phyloP scores from a whole-genome alignment of 805 yeast species.

The Kodamaea kaohsiungensis region DNA sequence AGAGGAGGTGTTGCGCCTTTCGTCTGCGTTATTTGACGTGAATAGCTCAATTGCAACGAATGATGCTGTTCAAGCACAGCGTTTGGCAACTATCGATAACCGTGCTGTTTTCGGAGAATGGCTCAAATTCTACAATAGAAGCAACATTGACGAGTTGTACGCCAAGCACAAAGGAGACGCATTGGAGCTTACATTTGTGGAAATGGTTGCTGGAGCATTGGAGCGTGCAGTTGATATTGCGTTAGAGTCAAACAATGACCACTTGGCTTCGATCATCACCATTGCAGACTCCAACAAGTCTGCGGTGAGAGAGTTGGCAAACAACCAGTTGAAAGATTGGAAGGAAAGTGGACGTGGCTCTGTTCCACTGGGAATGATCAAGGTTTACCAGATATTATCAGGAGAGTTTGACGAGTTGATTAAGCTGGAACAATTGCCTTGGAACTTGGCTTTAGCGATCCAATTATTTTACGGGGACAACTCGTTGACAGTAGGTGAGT shows the following conservation, averaged over 20 bases:
- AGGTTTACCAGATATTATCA: conserved; percentile 64
- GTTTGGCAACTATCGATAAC: conserved; percentile 27
- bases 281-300: conserved; percentile 71
- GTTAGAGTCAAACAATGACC: conserved; percentile 59
- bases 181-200: conserved; percentile 52
- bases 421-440: conserved; percentile 48
- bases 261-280: conserved; percentile 69
- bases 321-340: conserved; percentile 70
- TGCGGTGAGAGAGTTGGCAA: conserved; percentile 55
- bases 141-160: conserved; percentile 30
- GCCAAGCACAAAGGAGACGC: conserved; percentile 31
- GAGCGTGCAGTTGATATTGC: conserved; percentile 65
- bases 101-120: conserved; percentile 54
- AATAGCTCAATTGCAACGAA: conserved; percentile 5
- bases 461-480: conserved; percentile 62
- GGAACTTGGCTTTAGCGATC: conserved; percentile 65
- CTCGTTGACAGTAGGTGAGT: conserved; percentile 2
- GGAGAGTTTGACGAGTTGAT: conserved; percentile 46
- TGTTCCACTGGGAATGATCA: conserved; percentile 56
- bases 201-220: conserved; percentile 56
- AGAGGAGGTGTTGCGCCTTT: conserved; percentile 52
- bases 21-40: conserved; percentile 57
- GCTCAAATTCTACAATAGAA: conserved; percentile 50
- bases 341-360: conserved; percentile 37
- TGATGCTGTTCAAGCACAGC: conserved; percentile 10